Evolutionary conservation across 2,329 filamentous ascomycete genomes (phyloP).

Genomic region (Thermochaetoides dissita): DNA sequence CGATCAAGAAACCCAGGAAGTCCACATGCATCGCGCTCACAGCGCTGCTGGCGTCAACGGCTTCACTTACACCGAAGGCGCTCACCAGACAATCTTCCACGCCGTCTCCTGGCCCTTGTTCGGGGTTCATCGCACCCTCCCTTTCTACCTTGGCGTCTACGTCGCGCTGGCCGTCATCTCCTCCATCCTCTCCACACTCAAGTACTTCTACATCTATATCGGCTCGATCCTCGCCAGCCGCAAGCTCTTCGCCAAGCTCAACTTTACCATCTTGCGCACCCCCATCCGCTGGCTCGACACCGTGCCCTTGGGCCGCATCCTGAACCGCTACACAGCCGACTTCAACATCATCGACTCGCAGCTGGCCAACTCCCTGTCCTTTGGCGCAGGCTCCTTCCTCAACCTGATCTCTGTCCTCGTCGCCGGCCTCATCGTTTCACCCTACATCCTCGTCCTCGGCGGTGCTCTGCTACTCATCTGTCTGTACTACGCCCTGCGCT

Average conservation of each 20-base stretch:
- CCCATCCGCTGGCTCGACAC: constrained; percentile 72
- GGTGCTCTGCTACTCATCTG: constrained; percentile 42
- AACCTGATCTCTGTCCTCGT: constrained; percentile 51
- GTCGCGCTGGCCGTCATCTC: constrained; percentile 42
- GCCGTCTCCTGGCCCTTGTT: constrained; percentile 19
- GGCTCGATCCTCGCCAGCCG: constrained; percentile 58
- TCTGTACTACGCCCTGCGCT: constrained; percentile 43
- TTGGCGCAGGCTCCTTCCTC: constrained; percentile 45
- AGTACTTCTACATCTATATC: constrained; percentile 49
- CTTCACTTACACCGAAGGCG: constrained; percentile 29
- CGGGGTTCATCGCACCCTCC: constrained; percentile 27
- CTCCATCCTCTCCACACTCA: constrained; percentile 44
- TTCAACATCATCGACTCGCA: constrained; percentile 60
- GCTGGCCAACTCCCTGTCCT: constrained; percentile 48
- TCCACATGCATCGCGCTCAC: constrained; percentile 12
- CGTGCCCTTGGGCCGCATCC: constrained; percentile 58
- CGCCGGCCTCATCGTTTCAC: constrained; percentile 54
- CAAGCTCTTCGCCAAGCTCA: constrained; percentile 51
- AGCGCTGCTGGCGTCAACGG: constrained; percentile 22
- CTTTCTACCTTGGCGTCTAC: constrained; percentile 57
- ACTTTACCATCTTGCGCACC: constrained; percentile 53
- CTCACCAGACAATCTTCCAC: constrained; percentile 33
- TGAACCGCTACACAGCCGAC: constrained; percentile 68
- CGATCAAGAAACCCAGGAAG: constrained; percentile 22
- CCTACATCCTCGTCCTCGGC: constrained; percentile 49